Percentiles rank a stretch among this genome's conserved stretches.
Conservation (phyloP, 2,329 filamentous ascomycete genomes). For the Phaeosphaeriaceae sp. region DNA sequence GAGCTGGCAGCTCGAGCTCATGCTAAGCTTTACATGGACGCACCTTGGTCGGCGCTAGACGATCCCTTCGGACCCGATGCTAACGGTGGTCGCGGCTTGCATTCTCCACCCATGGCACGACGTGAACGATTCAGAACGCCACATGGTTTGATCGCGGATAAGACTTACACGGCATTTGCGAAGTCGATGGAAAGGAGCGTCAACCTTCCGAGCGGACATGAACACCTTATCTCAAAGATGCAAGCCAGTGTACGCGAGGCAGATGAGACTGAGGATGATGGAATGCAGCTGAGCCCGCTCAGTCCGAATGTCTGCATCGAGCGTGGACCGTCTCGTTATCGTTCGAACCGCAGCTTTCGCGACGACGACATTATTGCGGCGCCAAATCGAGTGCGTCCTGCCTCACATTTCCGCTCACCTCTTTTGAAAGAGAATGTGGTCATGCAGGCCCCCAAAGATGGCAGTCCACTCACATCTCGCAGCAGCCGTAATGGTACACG, state of each 20-base stretch:
- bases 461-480: slow-evolving; percentile 7
- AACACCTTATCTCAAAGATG: background rate
- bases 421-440: slow-evolving; percentile 7
- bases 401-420: background rate
- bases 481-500: slow-evolving; percentile 15
- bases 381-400: slow-evolving; percentile 3
- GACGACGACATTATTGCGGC: background rate
- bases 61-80: background rate
- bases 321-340: slow-evolving; percentile 34
- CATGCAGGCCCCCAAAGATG: too few species aligned
- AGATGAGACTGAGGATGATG: slow-evolving; percentile 12
- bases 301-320: slow-evolving; percentile 42
- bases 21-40: background rate
- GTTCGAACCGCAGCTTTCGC: slow-evolving; percentile 5
- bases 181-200: background rate
- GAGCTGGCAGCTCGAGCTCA: background rate
- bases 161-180: background rate
- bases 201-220: background rate
- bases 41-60: background rate
- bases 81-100: background rate
- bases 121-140: too few species aligned
- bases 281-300: slow-evolving; percentile 26
- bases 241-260: background rate
- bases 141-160: background rate
- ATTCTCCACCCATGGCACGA: too few species aligned